phyloP scores from a whole-genome alignment of 106 monocot genomes.

The Allium fistulosum region DNA sequence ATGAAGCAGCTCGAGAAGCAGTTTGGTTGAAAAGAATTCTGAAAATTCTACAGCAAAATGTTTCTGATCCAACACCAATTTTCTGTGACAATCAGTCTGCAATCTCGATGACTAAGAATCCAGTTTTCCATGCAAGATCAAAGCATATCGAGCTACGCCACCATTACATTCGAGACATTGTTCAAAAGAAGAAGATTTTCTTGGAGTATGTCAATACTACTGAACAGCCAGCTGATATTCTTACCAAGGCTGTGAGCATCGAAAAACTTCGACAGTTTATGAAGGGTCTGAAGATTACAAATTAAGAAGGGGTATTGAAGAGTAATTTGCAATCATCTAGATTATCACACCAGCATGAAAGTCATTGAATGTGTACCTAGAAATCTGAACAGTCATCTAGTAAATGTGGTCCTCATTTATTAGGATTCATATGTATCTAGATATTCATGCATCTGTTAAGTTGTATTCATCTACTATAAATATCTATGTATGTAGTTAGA shows the following conservation, averaged over 20 bases:
- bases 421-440: no score
- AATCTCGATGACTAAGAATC: slow-evolving; percentile 1
- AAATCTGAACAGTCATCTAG: no score
- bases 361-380: no score
- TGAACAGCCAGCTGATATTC: neutral
- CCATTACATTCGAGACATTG: neutral
- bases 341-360: no score
- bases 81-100: slow-evolving; percentile 1
- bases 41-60: neutral
- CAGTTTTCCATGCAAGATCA: neutral
- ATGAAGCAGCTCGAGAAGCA: slow-evolving; percentile 1
- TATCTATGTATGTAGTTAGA: no score
- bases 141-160: neutral
- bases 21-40: slow-evolving; percentile 4
- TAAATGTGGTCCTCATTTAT: no score
- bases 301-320: neutral
- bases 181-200: neutral
- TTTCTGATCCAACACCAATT: neutral
- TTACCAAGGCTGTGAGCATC: neutral
- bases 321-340: neutral
- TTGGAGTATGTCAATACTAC: neutral
- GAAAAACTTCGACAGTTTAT: neutral
- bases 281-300: neutral
- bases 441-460: no score
- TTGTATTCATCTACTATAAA: no score